Evolutionary conservation across 1,284 basidiomycete species (phyloP).

Genomic region (Cystobasidium pallidum): DNA sequence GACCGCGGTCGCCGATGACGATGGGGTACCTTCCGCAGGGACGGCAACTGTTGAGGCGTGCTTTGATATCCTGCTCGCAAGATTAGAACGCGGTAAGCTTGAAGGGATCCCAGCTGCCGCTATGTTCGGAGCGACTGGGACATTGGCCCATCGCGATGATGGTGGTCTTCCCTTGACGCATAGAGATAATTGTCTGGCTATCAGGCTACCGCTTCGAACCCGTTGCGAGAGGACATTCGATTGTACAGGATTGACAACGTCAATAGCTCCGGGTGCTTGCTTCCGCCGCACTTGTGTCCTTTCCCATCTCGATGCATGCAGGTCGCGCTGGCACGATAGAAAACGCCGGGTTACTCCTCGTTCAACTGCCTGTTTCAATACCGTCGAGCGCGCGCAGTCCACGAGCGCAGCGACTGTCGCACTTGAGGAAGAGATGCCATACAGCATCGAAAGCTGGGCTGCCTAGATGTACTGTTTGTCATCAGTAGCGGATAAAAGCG

Average conservation of each 20-base stretch:
- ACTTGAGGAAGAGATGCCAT: constrained; percentile 7
- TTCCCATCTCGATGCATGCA: neutral
- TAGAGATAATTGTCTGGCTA: neutral
- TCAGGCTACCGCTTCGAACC: neutral
- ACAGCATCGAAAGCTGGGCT: constrained; percentile 2
- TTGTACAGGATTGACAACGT: no score
- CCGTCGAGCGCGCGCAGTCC: neutral
- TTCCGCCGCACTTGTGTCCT: neutral
- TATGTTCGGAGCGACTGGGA: neutral
- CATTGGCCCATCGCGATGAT: neutral
- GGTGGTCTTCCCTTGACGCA: neutral
- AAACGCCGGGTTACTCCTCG: neutral
- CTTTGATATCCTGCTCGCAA: neutral
- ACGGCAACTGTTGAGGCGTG: neutral
- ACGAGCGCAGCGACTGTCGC: constrained; percentile 15
- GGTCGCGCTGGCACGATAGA: constrained; percentile 11
- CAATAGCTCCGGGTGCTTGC: neutral
- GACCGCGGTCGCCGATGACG: neutral
- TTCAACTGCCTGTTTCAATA: neutral
- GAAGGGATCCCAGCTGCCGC: neutral
- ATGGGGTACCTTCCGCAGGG: neutral
- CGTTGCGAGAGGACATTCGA: neutral
- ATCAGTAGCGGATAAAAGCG: neutral
- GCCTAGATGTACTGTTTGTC: neutral
- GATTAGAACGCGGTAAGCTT: neutral